Evolutionary conservation across 768 basidiomycete species (phyloP), one percentile per base, ranked within the genome.

Genomic region (Tricholoma hemisulphureum): DNA sequence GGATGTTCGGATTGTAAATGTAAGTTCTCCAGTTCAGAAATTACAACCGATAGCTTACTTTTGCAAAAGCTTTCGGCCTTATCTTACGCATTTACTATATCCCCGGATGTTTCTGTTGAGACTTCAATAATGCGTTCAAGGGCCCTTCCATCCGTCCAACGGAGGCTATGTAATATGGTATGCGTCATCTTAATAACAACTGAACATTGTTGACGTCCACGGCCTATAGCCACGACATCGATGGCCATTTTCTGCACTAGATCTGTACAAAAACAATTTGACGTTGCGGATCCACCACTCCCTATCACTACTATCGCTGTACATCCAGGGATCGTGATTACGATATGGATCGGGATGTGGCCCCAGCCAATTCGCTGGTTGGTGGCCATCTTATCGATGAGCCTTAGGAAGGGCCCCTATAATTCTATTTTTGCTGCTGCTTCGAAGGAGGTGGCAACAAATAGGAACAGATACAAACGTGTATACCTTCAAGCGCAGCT

Each of bases 1-100:
- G 0, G 87, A 88, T 57, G 86, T 87, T 48, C 80, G 87, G 16
- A 75, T 89, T 13, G 75, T 87, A 9, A 78, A 82, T 55, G 86
- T 86, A 58, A 39, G 80, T 70, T 41, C 18, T 6, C 26, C 10
- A 9, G 14, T n/a, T 2, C 8, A 5, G 11, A 7, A 18, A 16
- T 28, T 58, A 11, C 23, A 28, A 9, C 13, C 20, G 6, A 34
- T 41, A 14, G 23, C 48, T 31, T 10, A 57, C 2, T 20, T 55
- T 23, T 18, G 2, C 28, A 6, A 41, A 26, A 80, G 77, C 59
- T 79, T 10, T 51, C 71, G 14, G 79, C 77, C 9, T 64, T 64
- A 0, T 67, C 28, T 7, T 65, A 76, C 45, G 60, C 46, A 26
- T n/a, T n/a, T n/a, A n/a, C n/a, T 2, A 61, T 2, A 60, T 72